These are phyloP conservation scores for Flaveria ramosissima DNA, from an alignment of 129 eudicot genomes.

Conservation along the genomic window DNA sequence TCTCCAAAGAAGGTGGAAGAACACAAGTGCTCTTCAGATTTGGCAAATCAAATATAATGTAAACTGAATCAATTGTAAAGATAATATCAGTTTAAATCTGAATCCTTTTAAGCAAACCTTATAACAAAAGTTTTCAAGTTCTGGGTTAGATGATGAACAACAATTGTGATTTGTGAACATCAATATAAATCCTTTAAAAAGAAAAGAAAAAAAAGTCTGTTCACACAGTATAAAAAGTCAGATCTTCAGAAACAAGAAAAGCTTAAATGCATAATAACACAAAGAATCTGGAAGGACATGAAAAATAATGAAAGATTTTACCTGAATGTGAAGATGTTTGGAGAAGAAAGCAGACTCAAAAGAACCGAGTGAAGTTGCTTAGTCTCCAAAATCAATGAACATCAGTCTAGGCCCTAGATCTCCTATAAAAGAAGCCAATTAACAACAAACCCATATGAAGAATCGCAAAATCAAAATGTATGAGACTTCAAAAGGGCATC, in stretches of 20 bases:
- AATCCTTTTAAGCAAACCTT: slow-evolving; percentile 14
- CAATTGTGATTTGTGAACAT: slow-evolving; percentile 10
- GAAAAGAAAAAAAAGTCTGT: not conserved
- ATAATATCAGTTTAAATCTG: slow-evolving; percentile 7
- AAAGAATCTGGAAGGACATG: slow-evolving; percentile 34
- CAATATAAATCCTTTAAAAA: not conserved
- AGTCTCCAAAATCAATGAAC: slow-evolving; percentile 33
- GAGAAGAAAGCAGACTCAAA: not conserved
- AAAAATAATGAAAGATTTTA: slow-evolving; percentile 33
- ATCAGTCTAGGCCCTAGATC: slow-evolving; percentile 45
- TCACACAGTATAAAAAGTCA: slow-evolving; percentile 28
- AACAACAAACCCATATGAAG: slow-evolving; percentile 35
- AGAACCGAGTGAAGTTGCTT: not conserved
- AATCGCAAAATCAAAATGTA: slow-evolving; percentile 30
- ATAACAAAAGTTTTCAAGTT: not conserved
- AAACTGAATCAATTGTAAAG: slow-evolving; percentile 9
- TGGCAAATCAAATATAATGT: slow-evolving; percentile 29
- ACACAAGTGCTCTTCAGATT: slow-evolving; percentile 20
- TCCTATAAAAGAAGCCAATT: slow-evolving; percentile 31
- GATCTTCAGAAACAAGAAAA: slow-evolving; percentile 27
- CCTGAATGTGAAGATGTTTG: slow-evolving; percentile 41
- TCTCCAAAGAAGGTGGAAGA: not conserved
- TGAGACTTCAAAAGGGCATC: slow-evolving; percentile 35
- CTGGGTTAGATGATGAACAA: no score
- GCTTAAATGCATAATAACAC: slow-evolving; percentile 27